Evolutionary conservation across 371 early-diverging fungal genomes (phyloP), one percentile per base, ranked within the genome.

Genomic region (Choanephora cucurbitarum): DNA sequence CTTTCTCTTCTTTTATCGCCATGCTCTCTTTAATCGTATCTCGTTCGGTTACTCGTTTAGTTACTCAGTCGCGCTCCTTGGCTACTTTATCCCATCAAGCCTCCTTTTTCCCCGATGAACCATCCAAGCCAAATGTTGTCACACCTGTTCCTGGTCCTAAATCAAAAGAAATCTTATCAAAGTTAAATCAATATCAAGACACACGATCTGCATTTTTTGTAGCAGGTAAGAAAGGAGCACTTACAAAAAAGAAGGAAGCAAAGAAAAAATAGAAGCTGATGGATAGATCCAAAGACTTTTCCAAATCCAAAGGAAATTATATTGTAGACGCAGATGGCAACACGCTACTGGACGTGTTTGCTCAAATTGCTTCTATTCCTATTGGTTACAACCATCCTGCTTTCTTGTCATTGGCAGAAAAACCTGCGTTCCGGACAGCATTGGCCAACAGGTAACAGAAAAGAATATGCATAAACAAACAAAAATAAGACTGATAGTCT

Each of bases 331-430:
- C 84, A 0, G 91, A 90, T 60, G 91, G 91, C 44, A 90, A 90
- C 54, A 69, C 62, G 3, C 60, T 82, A 49, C 67, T 90, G 43
- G 91, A 90, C 53, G 63, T 90, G 43, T 89, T 81, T 73, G 85
- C 85, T 45, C 89, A 90, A 67, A 88, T 88, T 31, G 85, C 91
- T n/a, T 89, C 89, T 22, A 82, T 90, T 39, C 89, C 91, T 19
- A 58, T 90, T 24, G 91, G 91, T 3, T 90, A 90, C 73, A 90
- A 90, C 63, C 81, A 82, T 63, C 79, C 83, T 49, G 80, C 80
- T 0, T 63, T 90, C n/a, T 71, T 86, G n/a, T 69, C 79, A 13
- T 77, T 84, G 10, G 75, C 83, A 15, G 67, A 79, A 10, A 65
- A 72, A 24, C 80, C 80, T 42, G 79, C 78, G 41, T 82, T 83